Evolutionary conservation across 75 land plant species (phyloP).

Genomic region (Sequoiadendron giganteum): DNA sequence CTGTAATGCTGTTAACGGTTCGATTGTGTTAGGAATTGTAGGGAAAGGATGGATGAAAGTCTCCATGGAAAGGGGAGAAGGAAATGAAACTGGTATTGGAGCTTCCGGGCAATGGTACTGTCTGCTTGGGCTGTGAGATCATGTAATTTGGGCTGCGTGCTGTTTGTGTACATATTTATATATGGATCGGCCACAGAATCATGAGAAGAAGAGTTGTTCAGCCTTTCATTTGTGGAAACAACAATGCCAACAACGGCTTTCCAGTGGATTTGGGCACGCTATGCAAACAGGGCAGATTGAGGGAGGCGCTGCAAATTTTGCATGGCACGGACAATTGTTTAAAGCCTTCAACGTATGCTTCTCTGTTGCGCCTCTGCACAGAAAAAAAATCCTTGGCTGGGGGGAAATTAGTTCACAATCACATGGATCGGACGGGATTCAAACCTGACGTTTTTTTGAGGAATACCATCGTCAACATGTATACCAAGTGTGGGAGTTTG

Average conservation of each 20-base stretch:
- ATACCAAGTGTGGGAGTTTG: conserved; percentile 41
- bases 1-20: conserved; percentile 31
- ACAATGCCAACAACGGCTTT: not conserved
- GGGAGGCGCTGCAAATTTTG: not conserved
- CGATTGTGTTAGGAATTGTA: no score
- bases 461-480: conserved; percentile 58
- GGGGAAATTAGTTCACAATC: conserved; percentile 39
- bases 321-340: not conserved
- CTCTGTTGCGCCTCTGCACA: conserved; percentile 23
- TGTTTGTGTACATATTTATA: no score
- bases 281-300: not conserved
- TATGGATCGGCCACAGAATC: not conserved
- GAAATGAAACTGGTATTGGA: no score
- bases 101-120: not conserved
- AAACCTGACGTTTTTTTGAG: conserved; percentile 30
- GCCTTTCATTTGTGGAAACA: not conserved
- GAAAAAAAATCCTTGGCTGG: conserved; percentile 18
- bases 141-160: not conserved
- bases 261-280: not conserved
- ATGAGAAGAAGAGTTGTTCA: not conserved
- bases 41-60: no score
- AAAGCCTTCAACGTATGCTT: not conserved
- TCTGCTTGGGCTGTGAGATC: not conserved
- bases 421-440: conserved; percentile 25
- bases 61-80: no score